A percentile compares a stretch with the other conserved stretches of the same genome.
Evolutionary conservation across 1,284 basidiomycete species (phyloP).

Genomic region (Ustilago crameri): DNA sequence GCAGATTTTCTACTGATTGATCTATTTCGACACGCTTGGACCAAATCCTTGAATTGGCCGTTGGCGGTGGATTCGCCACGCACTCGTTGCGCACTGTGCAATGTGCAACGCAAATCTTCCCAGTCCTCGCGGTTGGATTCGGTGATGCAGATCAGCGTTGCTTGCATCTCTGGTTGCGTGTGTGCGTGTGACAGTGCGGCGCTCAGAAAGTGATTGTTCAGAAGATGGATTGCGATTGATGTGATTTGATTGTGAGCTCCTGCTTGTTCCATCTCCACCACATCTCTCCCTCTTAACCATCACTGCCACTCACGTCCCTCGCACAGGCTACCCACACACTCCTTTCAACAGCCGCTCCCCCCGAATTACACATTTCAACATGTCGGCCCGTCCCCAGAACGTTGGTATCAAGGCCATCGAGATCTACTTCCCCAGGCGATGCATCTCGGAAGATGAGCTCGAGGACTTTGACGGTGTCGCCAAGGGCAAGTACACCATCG

Average conservation of each 20-base stretch:
- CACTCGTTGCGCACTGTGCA: too few relatives aligned
- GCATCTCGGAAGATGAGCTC: constrained; percentile 67
- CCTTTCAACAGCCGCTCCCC: constrained; percentile 8
- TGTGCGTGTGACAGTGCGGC: constrained; percentile 7
- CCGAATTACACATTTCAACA: constrained; percentile 28
- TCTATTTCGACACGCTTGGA: constrained; percentile 2
- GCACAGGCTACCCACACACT: constrained; percentile 27
- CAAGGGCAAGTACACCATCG: constrained; percentile 98
- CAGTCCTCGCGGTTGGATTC: not conserved
- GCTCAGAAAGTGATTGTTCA: not conserved
- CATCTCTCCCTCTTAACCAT: constrained; percentile 1
- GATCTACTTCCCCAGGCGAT: constrained; percentile 89
- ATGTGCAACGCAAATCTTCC: not conserved
- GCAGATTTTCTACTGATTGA: too few relatives aligned
- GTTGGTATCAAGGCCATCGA: constrained; percentile 92
- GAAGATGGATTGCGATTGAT: not conserved
- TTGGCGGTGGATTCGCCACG: not conserved
- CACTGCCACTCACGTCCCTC: constrained; percentile 3
- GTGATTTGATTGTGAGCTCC: not conserved
- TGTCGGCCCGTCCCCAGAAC: constrained; percentile 78
- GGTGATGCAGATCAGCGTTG: constrained; percentile 2
- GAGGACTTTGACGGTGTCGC: constrained; percentile 95
- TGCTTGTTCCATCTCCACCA: not conserved
- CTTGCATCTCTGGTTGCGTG: constrained; percentile 1
- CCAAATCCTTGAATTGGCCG: constrained; percentile 4